Conservation (phyloP, 108 stramenopile species). For the Cylindrotheca fusiformis region DNA sequence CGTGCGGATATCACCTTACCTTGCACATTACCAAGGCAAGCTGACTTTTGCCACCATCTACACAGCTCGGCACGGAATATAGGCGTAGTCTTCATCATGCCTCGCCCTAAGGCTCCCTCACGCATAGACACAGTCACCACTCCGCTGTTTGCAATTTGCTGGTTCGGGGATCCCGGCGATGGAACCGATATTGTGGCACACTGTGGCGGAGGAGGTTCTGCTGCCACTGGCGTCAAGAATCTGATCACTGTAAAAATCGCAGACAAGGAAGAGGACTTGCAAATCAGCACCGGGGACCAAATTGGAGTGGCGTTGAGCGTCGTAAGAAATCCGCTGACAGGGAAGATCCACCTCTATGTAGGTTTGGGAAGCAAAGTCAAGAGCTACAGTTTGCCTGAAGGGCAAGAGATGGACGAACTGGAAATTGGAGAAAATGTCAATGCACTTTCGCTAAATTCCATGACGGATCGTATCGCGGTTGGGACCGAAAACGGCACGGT, state of each 20-base stretch:
- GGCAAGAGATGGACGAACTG: conserved; percentile 19
- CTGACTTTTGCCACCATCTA: too few relatives aligned
- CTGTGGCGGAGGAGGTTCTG: conserved; percentile 73
- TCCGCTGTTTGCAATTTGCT: conserved; percentile 62
- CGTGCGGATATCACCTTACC: too few relatives aligned
- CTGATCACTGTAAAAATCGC: conserved; percentile 32
- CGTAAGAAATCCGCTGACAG: conserved; percentile 34
- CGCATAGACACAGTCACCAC: conserved; percentile 41
- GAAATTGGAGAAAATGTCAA: conserved; percentile 36
- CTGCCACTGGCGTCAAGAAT: conserved; percentile 71
- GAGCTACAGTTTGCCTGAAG: conserved; percentile 28
- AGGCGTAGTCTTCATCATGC: conserved; percentile 8
- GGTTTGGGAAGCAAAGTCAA: conserved; percentile 35
- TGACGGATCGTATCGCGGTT: conserved; percentile 49
- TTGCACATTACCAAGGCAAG: too few relatives aligned
- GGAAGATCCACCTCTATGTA: conserved; percentile 30
- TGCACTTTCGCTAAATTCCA: conserved; percentile 38
- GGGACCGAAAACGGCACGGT: conserved; percentile 78
- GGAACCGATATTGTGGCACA: conserved; percentile 58
- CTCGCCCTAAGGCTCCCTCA: conserved; percentile 40
- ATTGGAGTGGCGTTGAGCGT: conserved; percentile 40
- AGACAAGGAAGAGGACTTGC: conserved; percentile 18
- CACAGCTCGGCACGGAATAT: too few relatives aligned
- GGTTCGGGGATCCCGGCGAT: conserved; percentile 55
- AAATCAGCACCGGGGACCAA: conserved; percentile 35